Base-by-base conservation (phyloP, 116 monocot species). In the Phalaenopsis hybrid region DNA sequence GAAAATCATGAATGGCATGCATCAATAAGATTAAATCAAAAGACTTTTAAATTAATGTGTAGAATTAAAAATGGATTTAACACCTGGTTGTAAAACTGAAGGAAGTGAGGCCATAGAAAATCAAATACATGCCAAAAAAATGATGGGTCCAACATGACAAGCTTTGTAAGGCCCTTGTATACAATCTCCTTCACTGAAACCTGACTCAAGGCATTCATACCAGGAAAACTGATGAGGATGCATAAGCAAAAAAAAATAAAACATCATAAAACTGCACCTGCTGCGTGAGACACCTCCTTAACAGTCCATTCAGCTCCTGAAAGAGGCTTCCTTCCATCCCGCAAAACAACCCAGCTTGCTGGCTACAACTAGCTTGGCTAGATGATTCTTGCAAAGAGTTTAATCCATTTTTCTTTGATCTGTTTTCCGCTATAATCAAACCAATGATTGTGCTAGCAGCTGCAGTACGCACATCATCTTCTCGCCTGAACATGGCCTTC, bases 361-460 rank as follows among this genome's bases (percentile, higher is more conserved):
- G 98, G 80, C 98, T 98, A 81, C 87, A 92, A 83, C 98, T 98
- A 73, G 98, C 93, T 84, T 98, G 98, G 78, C 98, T 98, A 17
- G 98, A 95, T 65, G 98, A 98, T 43, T 95, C 95, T 78, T 90
- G 84, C 55, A 92, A 67, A 78, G 87, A 76, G 82, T 86, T 84
- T 51, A 69, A 46, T 33, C 81, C 80, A 75, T 48, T 86, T 93
- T 82, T 90, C 82, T 80, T 88, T 15, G 75, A 91, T 68, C 79
- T 91, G 31, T 46, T 86, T 83, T 95, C 91, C 49, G 80, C 58
- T 55, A 90, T 72, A 82, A 98, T 93, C 51, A 98, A 85, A 73
- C 90, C 82, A 83, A 93, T 50, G 20, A 93, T 81, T 12, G 87
- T 89, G 86, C 85, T 88, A 61, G 83, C 81, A 74, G 98, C 95